Conservation (phyloP, 495 filamentous ascomycete genomes). For the Friedmanniomyces simplex region DNA sequence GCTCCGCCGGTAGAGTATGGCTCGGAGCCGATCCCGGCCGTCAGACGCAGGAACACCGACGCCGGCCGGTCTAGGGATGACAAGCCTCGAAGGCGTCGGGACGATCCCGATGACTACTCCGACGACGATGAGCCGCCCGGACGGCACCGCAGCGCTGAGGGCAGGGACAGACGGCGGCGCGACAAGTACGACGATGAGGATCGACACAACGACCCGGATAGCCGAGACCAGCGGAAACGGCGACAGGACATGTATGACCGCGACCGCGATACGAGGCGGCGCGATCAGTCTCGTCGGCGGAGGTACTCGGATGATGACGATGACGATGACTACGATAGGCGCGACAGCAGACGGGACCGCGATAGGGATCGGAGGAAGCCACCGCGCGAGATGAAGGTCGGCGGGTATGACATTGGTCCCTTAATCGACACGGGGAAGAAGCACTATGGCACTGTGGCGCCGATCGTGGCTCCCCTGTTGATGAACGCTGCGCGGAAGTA, state of each 20-base stretch:
- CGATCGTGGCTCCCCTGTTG: slow-evolving; percentile 16
- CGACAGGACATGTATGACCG: slow-evolving; percentile 10
- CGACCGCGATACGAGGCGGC: slow-evolving; percentile 2
- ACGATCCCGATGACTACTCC: slow-evolving; percentile 3
- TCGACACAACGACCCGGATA: slow-evolving; percentile 1
- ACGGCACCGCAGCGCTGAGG: slow-evolving; percentile 8
- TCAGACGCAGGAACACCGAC: slow-evolving; percentile 10
- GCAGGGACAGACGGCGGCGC: slow-evolving; percentile 3
- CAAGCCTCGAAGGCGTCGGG: background rate
- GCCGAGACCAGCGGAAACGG: slow-evolving; percentile 6
- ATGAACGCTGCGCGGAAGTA: slow-evolving; percentile 10
- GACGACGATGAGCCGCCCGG: slow-evolving; percentile 11
- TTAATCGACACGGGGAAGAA: slow-evolving; percentile 15
- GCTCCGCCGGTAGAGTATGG: slow-evolving; percentile 15
- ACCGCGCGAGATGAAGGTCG: slow-evolving; percentile 18
- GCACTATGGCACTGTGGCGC: slow-evolving; percentile 16
- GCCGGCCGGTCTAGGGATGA: background rate
- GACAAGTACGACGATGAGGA: slow-evolving; percentile 15
- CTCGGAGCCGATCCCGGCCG: slow-evolving; percentile 11
- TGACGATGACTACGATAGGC: slow-evolving; percentile 11
- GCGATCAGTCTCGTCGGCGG: slow-evolving; percentile 2
- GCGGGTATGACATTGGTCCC: slow-evolving; percentile 18
- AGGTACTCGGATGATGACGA: slow-evolving; percentile 14
- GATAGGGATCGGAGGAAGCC: slow-evolving; percentile 7
- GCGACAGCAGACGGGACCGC: slow-evolving; percentile 5